Base-by-base conservation (phyloP, 257 asterid genomes). In the Solanum piurae region DNA sequence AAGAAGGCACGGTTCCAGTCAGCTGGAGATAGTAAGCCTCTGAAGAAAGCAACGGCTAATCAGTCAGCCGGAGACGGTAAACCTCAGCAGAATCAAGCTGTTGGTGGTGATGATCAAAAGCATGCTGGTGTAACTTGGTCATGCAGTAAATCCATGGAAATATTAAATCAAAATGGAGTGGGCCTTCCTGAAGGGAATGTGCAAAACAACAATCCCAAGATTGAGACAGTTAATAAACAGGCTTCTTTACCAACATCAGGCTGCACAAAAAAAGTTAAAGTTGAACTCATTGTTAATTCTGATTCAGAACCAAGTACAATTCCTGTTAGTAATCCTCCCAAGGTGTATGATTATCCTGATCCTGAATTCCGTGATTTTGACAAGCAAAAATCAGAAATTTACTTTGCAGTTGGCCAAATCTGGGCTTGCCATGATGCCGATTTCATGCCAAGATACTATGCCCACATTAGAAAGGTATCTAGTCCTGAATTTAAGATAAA, bases 381-480 rank as follows among this genome's bases (percentile, higher is more conserved):
- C 25, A 92, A 90, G 92, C 83, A 62, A 10, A 93, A 89, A 74
- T 91, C 89, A 73, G 90, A 87, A 38, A 83, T 72, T 46, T 42
- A 74, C 88, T 95, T 96, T 89, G 86, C 90, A 62, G 92, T 58
- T 85, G 92, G 79, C 89, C 98, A 96, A 33, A 85, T 91, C 86
- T 96, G 98, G 98, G 95, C 98, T 89, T 95, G 96, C 87, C 93
- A 91, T 75, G 96, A 92, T 87, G 38, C 42, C 16, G 95, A 93
- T 87, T 90, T 92, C 71, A 91, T 95, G 98, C 98, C 98, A 34
- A 93, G 98, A 89, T 96, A 60, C 79, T 92, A 93, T 72, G 96
- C 96, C 13, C 93, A 74, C 88, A 93, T 96, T 86, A 92, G 52
- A 87, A 91, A 87, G 86, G 93, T 93, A 21, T 20, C 20, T 74